Conservation (phyloP, 2,329 filamentous ascomycete genomes). For the Fusarium sp. region DNA sequence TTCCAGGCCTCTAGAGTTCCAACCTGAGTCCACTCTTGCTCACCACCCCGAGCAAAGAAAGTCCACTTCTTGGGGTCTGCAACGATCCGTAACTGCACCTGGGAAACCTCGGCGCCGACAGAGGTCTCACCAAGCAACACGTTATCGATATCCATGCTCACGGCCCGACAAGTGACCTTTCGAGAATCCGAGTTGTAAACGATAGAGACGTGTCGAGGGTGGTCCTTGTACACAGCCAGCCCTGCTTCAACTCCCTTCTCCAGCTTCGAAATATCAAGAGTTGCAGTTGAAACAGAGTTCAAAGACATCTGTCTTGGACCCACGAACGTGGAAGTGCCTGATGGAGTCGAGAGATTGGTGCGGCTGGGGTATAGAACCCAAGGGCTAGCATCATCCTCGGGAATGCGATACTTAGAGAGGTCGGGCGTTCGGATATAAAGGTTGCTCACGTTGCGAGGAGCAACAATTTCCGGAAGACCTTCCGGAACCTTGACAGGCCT, state of each 20-base stretch:
- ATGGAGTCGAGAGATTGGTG: slow-evolving; percentile 1
- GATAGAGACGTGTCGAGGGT: slow-evolving; percentile 15
- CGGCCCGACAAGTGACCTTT: neutral
- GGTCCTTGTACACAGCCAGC: slow-evolving; percentile 22
- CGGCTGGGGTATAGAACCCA: neutral
- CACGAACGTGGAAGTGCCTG: slow-evolving; percentile 14
- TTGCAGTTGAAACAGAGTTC: slow-evolving; percentile 12
- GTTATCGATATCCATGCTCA: slow-evolving; percentile 3
- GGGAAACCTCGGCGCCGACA: neutral
- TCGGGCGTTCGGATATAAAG: slow-evolving; percentile 18
- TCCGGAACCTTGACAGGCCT: neutral
- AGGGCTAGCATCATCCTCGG: neutral
- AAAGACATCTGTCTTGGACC: slow-evolving; percentile 17
- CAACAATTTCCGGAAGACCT: neutral
- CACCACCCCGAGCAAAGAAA: neutral
- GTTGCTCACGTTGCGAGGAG: slow-evolving; percentile 4
- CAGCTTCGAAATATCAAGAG: neutral
- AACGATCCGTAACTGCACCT: slow-evolving; percentile 8
- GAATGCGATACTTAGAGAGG: slow-evolving; percentile 6
- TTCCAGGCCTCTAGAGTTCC: slow-evolving; percentile 9
- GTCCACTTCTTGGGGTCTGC: slow-evolving; percentile 9
- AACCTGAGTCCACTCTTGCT: slow-evolving; percentile 9
- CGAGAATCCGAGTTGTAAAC: neutral
- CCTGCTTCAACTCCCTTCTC: slow-evolving; percentile 5
- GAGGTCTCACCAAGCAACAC: neutral